phyloP scores from a whole-genome alignment of 805 yeast genomes.

The Monosporozyma yasuniensis region DNA sequence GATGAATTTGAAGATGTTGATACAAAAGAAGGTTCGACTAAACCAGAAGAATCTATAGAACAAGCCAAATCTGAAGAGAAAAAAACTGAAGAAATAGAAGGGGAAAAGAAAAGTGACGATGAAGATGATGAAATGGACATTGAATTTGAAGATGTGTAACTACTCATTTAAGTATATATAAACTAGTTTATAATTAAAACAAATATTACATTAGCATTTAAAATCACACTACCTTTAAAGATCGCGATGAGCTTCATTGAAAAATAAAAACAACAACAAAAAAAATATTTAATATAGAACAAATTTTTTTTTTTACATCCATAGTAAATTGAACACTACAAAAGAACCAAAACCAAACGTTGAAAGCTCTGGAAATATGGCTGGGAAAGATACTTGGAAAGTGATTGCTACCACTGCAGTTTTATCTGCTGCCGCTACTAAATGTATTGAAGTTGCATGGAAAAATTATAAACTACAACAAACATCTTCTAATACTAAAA shows the following conservation, averaged over 20 bases:
- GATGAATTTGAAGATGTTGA: constrained; percentile 13
- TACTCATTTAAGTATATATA: background rate
- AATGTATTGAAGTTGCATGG: constrained; percentile 24
- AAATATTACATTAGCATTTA: background rate
- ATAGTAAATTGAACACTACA: no score
- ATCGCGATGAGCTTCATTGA: constrained; percentile 2
- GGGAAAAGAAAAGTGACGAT: constrained; percentile 8
- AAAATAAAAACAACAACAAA: background rate
- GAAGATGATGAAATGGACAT: constrained; percentile 28
- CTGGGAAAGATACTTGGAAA: constrained; percentile 18
- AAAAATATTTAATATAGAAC: background rate
- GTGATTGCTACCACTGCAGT: constrained; percentile 26
- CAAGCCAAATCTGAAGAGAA: background rate
- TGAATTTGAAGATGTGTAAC: constrained; percentile 30
- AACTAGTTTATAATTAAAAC: background rate
- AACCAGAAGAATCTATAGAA: background rate
- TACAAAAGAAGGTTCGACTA: constrained; percentile 5
- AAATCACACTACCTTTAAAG: background rate
- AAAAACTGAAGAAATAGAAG: constrained; percentile 4
- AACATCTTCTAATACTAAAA: background rate
- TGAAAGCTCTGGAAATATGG: background rate
- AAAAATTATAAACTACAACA: constrained; percentile 12
- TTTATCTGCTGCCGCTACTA: constrained; percentile 27
- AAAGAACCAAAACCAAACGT: no score
- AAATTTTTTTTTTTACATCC: background rate